Percentiles rank a stretch among this genome's conserved stretches.
Conservation (phyloP, 1,284 basidiomycete genomes). For the Fomitiporia mediterranea region DNA sequence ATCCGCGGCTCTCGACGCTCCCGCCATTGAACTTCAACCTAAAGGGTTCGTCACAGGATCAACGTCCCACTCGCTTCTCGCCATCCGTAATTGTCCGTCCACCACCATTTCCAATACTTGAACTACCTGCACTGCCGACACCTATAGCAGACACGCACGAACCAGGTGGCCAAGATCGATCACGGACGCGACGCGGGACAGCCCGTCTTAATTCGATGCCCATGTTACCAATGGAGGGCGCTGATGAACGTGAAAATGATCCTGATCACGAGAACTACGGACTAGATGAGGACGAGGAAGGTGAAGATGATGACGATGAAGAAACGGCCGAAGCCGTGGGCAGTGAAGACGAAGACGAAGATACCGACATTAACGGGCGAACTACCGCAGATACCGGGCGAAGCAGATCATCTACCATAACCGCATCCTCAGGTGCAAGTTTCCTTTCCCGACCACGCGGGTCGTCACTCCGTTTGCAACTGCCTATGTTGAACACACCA, state of each 20-base stretch:
- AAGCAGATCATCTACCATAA: neutral
- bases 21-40: conserved; percentile 2
- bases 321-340: conserved; percentile 21
- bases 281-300: conserved; percentile 35
- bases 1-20: conserved; percentile 11
- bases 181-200: conserved; percentile 21
- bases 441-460: neutral
- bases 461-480: neutral
- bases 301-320: conserved; percentile 34
- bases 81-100: conserved; percentile 47
- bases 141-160: conserved; percentile 23
- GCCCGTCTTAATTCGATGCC: conserved; percentile 44
- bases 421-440: neutral
- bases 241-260: conserved; percentile 30
- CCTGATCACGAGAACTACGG: conserved; percentile 36
- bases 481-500: neutral
- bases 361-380: conserved; percentile 22
- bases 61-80: conserved; percentile 37
- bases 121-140: conserved; percentile 41
- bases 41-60: conserved; percentile 8
- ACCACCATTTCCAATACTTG: conserved; percentile 44
- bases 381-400: neutral
- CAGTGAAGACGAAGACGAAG: conserved; percentile 32
- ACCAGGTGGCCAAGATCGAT: neutral
- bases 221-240: conserved; percentile 43